Evolutionary conservation across 163 green algal species (phyloP).

Genomic region (Prototheca wickerhamii): DNA sequence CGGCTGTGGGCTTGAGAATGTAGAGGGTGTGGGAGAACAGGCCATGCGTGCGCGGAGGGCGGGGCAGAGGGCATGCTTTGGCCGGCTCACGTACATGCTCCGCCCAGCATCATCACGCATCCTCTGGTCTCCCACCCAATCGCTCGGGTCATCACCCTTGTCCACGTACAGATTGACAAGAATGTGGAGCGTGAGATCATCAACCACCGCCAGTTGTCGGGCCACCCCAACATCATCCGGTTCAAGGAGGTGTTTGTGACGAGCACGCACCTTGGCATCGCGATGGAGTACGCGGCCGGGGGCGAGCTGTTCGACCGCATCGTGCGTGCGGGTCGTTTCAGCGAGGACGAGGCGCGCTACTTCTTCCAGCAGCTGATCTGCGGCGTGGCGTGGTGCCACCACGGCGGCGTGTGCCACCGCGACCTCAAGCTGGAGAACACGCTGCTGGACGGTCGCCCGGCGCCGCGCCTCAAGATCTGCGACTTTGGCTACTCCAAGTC

Average conservation of each 20-base stretch:
- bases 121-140: background rate
- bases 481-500: constrained; percentile 51
- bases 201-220: constrained; percentile 80
- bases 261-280: constrained; percentile 82
- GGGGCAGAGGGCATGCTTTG: too few relatives aligned
- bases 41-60: too few relatives aligned
- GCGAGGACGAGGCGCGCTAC: constrained; percentile 83
- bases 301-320: constrained; percentile 94
- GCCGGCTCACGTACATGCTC: too few relatives aligned
- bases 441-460: constrained; percentile 77
- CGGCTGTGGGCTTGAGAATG: too few relatives aligned
- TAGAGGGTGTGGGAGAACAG: too few relatives aligned
- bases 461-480: constrained; percentile 89
- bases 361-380: constrained; percentile 93
- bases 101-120: too few relatives aligned
- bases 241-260: constrained; percentile 94
- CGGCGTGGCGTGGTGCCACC: constrained; percentile 88
- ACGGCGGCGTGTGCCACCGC: constrained; percentile 75
- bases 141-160: background rate
- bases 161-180: constrained; percentile 69
- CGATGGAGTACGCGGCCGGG: constrained; percentile 95
- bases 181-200: constrained; percentile 98
- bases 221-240: constrained; percentile 89
- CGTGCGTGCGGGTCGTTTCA: constrained; percentile 72
- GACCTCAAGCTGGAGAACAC: constrained; percentile 96